phyloP scores from a whole-genome alignment of 2,329 filamentous ascomycete species.

The Venturia effusa region DNA sequence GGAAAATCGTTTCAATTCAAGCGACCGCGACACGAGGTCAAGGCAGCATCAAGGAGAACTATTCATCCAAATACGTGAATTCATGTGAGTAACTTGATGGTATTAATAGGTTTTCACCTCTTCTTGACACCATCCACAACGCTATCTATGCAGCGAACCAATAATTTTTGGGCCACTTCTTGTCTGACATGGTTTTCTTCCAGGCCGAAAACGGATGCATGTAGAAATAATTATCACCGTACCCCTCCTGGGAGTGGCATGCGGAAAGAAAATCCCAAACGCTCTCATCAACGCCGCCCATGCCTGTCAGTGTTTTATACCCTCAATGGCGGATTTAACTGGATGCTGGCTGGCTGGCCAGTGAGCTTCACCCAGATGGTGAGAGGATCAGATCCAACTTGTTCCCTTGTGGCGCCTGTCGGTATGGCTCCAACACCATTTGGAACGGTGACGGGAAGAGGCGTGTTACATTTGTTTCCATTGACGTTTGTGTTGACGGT shows the following conservation, averaged over 20 bases:
- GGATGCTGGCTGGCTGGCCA: slow-evolving; percentile 7
- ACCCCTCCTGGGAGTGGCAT: neutral
- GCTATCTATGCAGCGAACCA: neutral
- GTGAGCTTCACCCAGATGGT: slow-evolving; percentile 12
- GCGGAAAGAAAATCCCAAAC: neutral
- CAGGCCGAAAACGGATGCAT: neutral
- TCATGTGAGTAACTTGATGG: neutral
- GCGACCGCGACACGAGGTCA: neutral
- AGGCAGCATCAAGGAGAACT: neutral
- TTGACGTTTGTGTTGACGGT: slow-evolving; percentile 35
- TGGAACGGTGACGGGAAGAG: slow-evolving; percentile 46
- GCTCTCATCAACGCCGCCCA: neutral
- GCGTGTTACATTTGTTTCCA: slow-evolving; percentile 39
- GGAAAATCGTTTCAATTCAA: neutral
- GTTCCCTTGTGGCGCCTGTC: slow-evolving; percentile 36
- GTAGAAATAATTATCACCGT: neutral
- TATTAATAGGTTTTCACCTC: neutral
- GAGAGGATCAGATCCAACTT: slow-evolving; percentile 38
- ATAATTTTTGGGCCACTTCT: neutral
- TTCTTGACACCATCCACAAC: neutral
- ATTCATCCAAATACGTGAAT: neutral
- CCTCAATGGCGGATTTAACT: slow-evolving; percentile 4
- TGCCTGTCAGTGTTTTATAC: neutral
- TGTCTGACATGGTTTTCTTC: neutral
- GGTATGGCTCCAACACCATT: slow-evolving; percentile 29